Evolutionary conservation across 805 yeast genomes (phyloP), one percentile per base, ranked within the genome.

Genomic region (Cyberlindnera xylosilytica): DNA sequence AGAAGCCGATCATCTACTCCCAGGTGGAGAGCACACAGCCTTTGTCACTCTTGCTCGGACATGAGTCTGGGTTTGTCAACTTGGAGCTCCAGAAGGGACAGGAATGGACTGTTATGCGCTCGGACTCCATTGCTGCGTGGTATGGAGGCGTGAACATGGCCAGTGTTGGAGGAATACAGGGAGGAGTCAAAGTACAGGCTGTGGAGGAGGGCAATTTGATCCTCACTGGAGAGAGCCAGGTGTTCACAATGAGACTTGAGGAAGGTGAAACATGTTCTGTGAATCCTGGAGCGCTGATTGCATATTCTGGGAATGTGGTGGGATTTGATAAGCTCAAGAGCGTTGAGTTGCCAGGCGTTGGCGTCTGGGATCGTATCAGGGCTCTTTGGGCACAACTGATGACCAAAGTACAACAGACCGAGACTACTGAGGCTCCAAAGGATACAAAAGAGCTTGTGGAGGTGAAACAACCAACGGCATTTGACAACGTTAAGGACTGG

Each of bases 141-240:
- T 54, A 46, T 39, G 58, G 58, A 7, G 17, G 27, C 11, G n/a
- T 53, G 12, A 26, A 39, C 9, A 10, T 53, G n/a, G 16, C 18
- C 2, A 23, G 17, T 4, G 29, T 30, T 6, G 4, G 20, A 13
- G 29, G 30, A 7, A 8, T 34, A 10, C 20, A 36, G 5, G 3
- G 13, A 17, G 48, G 47, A 20, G 32, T 48, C 12, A 33, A 33
- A 7, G 23, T 49, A 11, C 15, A 12, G 9, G 28, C 46, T 7
- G 20, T 19, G 6, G 64, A 61, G 1, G 44, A 49, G n/a, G 62
- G 65, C 1, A 49, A 58, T 13, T 26, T 64, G 13, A 60, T 63
- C 13, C 40, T 65, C 9, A 54, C 48, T n/a, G 66, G 67, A 3
- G 31, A 51, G 11, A 60, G 61, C 1, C 64, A 65, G 5, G 45